Evolutionary conservation across 306 rosid species (phyloP).

Genomic region (Prunus armeniaca): DNA sequence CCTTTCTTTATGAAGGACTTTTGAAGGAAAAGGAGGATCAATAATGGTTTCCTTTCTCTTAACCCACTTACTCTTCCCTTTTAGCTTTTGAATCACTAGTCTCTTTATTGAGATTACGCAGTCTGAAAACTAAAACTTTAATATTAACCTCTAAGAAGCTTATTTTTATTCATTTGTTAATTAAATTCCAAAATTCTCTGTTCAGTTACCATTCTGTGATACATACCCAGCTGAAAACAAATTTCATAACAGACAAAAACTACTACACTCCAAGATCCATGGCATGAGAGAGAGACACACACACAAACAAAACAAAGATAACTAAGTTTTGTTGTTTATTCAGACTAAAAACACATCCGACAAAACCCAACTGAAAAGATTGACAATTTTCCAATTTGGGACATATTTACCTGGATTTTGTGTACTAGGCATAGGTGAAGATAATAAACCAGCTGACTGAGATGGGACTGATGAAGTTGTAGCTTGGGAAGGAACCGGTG

Average conservation of each 20-base stretch:
- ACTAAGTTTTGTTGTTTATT: constrained; percentile 11
- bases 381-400: constrained; percentile 16
- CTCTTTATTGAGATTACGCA: constrained; percentile 33
- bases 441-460: constrained; percentile 35
- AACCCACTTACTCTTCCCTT: constrained; percentile 30
- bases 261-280: constrained; percentile 48
- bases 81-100: constrained; percentile 49
- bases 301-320: neutral
- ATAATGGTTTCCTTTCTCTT: constrained; percentile 44
- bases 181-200: constrained; percentile 29
- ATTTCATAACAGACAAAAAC: constrained; percentile 71
- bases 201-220: constrained; percentile 25
- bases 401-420: constrained; percentile 53
- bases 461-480: constrained; percentile 31
- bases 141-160: constrained; percentile 23
- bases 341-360: constrained; percentile 38
- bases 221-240: constrained; percentile 34
- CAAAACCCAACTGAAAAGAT: constrained; percentile 34
- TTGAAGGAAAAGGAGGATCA: constrained; percentile 35
- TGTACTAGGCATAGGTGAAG: constrained; percentile 42
- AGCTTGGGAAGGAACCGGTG: constrained; percentile 8
- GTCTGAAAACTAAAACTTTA: constrained; percentile 21
- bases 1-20: constrained; percentile 20
- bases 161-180: constrained; percentile 33
- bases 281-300: constrained; percentile 17